A percentile compares a stretch with the other conserved stretches of the same genome.
Evolutionary conservation across 805 yeast species (phyloP).

Genomic region (Metschnikowia bowlesiae): DNA sequence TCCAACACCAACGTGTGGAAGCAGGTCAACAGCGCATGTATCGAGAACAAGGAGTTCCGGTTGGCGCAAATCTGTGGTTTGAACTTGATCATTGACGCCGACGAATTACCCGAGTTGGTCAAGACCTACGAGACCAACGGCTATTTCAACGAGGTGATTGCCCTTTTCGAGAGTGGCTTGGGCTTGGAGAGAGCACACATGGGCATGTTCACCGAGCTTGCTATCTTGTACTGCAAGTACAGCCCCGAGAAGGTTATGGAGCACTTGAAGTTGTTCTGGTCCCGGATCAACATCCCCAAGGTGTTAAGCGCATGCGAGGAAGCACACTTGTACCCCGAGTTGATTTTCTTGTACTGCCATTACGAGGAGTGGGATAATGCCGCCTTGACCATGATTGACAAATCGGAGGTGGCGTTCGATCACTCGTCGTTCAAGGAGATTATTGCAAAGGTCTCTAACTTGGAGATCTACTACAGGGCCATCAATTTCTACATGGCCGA

Average conservation of each 20-base stretch:
- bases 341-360: slow-evolving; percentile 93
- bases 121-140: slow-evolving; percentile 84
- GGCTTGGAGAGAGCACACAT: slow-evolving; percentile 98
- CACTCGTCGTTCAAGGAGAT: slow-evolving; percentile 93
- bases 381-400: slow-evolving; percentile 93
- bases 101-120: slow-evolving; percentile 88
- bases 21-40: slow-evolving; percentile 94
- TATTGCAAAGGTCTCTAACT: slow-evolving; percentile 87
- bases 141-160: slow-evolving; percentile 83
- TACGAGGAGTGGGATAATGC: slow-evolving; percentile 99
- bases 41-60: slow-evolving; percentile 90
- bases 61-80: slow-evolving; percentile 98
- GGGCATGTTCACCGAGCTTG: slow-evolving; percentile 99
- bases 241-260: slow-evolving; percentile 89
- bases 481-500: slow-evolving; percentile 89
- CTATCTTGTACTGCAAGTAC: slow-evolving; percentile 85
- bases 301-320: slow-evolving; percentile 89
- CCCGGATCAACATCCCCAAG: slow-evolving; percentile 95
- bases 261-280: slow-evolving; percentile 96
- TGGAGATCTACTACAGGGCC: slow-evolving; percentile 96
- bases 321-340: slow-evolving; percentile 94
- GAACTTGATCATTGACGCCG: slow-evolving; percentile 95
- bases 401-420: slow-evolving; percentile 87
- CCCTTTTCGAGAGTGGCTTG: slow-evolving; percentile 91
- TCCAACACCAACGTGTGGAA: slow-evolving; percentile 93